Base-by-base conservation (phyloP, 129 eudicot species). In the Sambucus nigra region DNA sequence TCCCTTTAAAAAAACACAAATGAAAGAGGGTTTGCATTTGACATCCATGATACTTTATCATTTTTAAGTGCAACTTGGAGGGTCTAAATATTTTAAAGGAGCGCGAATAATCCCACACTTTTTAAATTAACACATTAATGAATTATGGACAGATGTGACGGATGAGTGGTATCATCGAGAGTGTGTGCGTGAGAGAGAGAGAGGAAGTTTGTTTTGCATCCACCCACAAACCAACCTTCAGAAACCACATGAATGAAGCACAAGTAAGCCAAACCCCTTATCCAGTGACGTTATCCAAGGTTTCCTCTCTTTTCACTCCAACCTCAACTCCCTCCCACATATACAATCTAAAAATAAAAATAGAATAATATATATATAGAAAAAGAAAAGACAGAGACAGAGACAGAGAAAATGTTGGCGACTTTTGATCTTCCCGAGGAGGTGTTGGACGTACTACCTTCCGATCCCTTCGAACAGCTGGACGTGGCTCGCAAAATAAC, bases 401-500 rank as follows among this genome's bases (percentile, higher is more conserved):
- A n/a, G 25, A 17, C 25, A 65, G 41, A 46, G 26, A 68, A 50
- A 12, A 73, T 65, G 78, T 10, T 64, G 67, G 67, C 76, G 18
- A 61, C 54, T 16, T 76, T 81, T 67, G 94, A 78, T 49, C 86
- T 91, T 46, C 94, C 99, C 39, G 76, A 80, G 40, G 94, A 86
- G 41, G 68, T 91, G 1, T 25, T 91, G 22, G 69, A 75, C 14
- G 84, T 82, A 13, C 60, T 92, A 46, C 99, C 99, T 2, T 70
- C 80, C 11, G 99, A 92, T 61, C 99, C 99, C 17, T 92, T 86
- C 46, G 87, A 83, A 35, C 99, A 86, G 69, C 91, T 92, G 1
- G 99, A 86, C 52, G 77, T 92, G 0, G 99, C 99, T 23, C 91
- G 99, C 32, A 92, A 86, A 41, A 92, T 92, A 72, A 92, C 99